A percentile compares a stretch with the other conserved stretches of the same genome.
Evolutionary conservation across 257 asterid genomes (phyloP).

Genomic region (Solanum microdontum): DNA sequence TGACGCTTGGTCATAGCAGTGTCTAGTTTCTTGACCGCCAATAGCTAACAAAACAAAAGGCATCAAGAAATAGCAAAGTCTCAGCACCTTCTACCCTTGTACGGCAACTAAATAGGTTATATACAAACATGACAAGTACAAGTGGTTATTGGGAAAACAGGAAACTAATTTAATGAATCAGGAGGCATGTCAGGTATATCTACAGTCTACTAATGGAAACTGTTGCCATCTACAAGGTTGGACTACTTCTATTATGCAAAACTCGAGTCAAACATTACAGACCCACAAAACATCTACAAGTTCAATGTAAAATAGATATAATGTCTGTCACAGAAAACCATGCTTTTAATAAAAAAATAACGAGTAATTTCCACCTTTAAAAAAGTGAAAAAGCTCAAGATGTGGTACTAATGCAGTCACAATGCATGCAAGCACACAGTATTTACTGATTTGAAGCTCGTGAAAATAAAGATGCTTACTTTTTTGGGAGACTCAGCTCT

Average conservation of each 20-base stretch:
- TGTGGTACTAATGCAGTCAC: not conserved
- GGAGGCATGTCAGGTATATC: not conserved
- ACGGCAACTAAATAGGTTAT: not conserved
- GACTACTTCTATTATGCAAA: not conserved
- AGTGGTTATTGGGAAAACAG: not conserved
- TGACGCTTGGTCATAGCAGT: constrained; percentile 29
- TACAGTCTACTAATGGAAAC: not conserved
- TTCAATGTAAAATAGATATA: not conserved
- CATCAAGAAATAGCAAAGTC: not conserved
- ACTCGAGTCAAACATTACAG: not conserved
- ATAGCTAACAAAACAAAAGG: constrained; percentile 27
- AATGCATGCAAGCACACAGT: not conserved
- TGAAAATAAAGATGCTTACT: constrained; percentile 25
- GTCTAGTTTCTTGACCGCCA: constrained; percentile 83
- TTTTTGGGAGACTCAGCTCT: constrained; percentile 65
- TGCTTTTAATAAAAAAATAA: not conserved
- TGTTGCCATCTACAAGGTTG: not conserved
- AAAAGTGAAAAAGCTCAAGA: not conserved
- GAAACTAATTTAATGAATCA: not conserved
- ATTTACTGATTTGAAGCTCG: not conserved
- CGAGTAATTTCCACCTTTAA: not conserved
- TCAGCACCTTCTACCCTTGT: not conserved
- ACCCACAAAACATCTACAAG: not conserved
- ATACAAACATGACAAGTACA: not conserved
- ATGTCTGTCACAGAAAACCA: not conserved